phyloP scores from a whole-genome alignment of 208 protist genomes.

The Trypanosoma lewisi region DNA sequence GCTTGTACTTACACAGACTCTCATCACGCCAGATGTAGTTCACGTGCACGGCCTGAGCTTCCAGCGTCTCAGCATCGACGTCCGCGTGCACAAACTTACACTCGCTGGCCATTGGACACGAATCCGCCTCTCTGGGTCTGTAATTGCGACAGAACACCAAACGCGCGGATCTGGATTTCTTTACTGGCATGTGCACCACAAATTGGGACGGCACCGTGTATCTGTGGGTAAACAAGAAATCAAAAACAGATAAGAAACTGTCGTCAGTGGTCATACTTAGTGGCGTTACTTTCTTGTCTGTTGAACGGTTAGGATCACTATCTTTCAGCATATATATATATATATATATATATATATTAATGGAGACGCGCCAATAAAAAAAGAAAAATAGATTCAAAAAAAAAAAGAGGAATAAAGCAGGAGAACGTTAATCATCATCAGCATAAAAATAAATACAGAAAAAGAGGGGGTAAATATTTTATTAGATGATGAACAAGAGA shows the following conservation, averaged over 20 bases:
- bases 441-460: no score
- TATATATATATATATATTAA: no score
- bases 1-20: constrained; percentile 54
- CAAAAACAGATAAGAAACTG: constrained; percentile 42
- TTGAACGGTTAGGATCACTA: no score
- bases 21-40: constrained; percentile 72
- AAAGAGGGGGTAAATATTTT: no score
- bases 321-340: no score
- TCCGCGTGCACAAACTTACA: constrained; percentile 87
- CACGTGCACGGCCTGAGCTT: constrained; percentile 64
- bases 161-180: constrained; percentile 19
- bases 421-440: no score
- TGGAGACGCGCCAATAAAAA: no score
- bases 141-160: constrained; percentile 77
- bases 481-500: no score
- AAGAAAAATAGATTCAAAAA: no score
- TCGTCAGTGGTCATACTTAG: no score
- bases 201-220: constrained; percentile 51
- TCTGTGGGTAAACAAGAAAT: constrained; percentile 53
- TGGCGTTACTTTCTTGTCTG: no score
- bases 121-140: constrained; percentile 25
- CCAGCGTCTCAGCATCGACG: constrained; percentile 22
- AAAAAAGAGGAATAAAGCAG: no score
- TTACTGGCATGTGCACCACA: constrained; percentile 58
- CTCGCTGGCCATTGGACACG: constrained; percentile 44